Evolutionary conservation across 108 stramenopile species (phyloP), one percentile per base, ranked within the genome.

Genomic region (Pseudonitzschia multiseries): DNA sequence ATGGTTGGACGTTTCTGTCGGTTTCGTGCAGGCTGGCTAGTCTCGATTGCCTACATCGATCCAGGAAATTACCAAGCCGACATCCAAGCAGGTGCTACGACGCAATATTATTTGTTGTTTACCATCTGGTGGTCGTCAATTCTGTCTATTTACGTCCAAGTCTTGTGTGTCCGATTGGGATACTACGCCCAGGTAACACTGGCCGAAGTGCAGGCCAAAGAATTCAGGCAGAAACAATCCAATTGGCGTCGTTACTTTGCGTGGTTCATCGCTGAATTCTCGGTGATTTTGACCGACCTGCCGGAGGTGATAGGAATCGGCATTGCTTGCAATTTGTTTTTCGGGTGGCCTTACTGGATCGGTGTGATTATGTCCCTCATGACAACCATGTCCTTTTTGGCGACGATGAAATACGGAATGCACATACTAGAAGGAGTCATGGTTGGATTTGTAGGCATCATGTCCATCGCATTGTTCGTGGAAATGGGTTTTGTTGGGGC

Each of bases 1-100:
- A 36, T 51, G 50, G 1, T 26, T 20, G n/a, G 4, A 56, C 20
- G 1, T 56, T 26, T 10, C 24, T 56, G n/a, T 26, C 9, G 3
- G 9, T 10, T 56, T 24, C 26, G 4, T 56, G 4, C 83, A 42
- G 89, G 91, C 0, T 92, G 87, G 73, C 73, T 90, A 10, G 86
- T 93, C 33, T 85, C 81, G 42, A 91, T 93, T 52, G 94, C 94
- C 20, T 95, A 93, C 65, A 76, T 95, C 36, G 94, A 95, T 68
- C 92, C 94, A 0, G 94, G 94, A 2, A 93, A 93, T 57, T 89
- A 92, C 52, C 92, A 95, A 59, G 91, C 92, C 13, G 94, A 95
- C 57, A 89, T 95, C 50, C 94, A 93, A 70, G 92, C 92, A 2
- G 82, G 91, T 18, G 84, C 87, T 0, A 91, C 87, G 12, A 65